A percentile compares a stretch with the other conserved stretches of the same genome.
These are phyloP conservation scores for Prunus padus DNA, from an alignment of 306 rosid genomes.

Conservation along the genomic window DNA sequence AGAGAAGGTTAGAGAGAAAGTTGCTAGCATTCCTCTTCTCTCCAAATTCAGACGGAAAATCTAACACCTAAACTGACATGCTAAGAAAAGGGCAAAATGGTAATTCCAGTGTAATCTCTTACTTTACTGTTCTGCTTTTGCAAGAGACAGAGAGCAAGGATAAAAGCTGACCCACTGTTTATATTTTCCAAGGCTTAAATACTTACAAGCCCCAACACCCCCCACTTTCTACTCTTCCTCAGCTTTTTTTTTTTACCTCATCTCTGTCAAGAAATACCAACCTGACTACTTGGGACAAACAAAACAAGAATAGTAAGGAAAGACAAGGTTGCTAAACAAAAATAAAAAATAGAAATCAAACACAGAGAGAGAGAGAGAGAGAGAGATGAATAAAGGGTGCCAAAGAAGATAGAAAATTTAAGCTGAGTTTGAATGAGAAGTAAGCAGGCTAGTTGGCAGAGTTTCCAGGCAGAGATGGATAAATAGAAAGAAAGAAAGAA, in stretches of 20 bases:
- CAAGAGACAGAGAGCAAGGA: not conserved
- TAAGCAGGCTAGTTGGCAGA: not conserved
- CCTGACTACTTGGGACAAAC: slow-evolving; percentile 40
- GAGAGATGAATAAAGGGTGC: slow-evolving; percentile 15
- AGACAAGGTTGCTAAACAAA: not conserved
- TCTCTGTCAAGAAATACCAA: slow-evolving; percentile 30
- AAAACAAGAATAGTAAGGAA: slow-evolving; percentile 16
- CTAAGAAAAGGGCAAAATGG: slow-evolving; percentile 31
- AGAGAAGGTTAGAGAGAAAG: no score
- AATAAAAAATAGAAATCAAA: slow-evolving; percentile 7
- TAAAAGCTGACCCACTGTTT: slow-evolving; percentile 6
- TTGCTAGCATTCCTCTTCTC: no score
- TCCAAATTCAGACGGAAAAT: not conserved
- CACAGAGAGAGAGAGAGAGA: slow-evolving; percentile 20
- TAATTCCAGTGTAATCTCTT: not conserved
- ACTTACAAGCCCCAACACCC: not conserved
- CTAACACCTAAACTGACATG: not conserved
- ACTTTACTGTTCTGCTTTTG: not conserved
- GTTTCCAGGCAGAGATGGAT: not conserved
- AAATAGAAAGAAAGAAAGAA: not conserved
- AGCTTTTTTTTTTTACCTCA: not conserved
- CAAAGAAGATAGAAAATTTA: slow-evolving; percentile 13
- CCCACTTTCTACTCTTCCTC: slow-evolving; percentile 15
- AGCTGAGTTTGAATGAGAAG: not conserved
- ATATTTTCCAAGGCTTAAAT: slow-evolving; percentile 27